Base-by-base conservation (phyloP, 495 filamentous ascomycete genomes). In the Hypoxylon intermedium region DNA sequence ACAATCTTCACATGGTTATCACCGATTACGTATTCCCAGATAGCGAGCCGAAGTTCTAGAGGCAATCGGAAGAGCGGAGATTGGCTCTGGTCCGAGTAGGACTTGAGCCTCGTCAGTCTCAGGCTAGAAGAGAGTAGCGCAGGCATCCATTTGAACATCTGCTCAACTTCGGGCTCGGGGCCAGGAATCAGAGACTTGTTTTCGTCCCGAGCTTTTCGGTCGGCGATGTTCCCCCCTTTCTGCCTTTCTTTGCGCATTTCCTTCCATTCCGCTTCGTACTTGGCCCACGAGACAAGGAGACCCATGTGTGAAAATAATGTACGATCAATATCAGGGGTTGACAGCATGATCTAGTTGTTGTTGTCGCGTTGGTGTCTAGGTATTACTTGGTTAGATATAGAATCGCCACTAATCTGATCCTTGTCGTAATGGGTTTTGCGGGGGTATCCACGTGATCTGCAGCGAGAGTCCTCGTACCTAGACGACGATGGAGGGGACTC, bases 11-110 rank as follows among this genome's bases (percentile, higher is more conserved):
- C 24, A 5, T 42, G 18, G 49, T 42, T 37, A 9, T 15, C 49
- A 11, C 36, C 49, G n/a, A 53, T n/a, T 1, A 18, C 49, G 19
- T 53, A 30, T 23, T 30, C 37, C 49, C 49, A 53, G 12, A 53
- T 42, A 5, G 15, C 24, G 7, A 31, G 13, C 21, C 49, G 1
- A 0, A 53, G 18, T 20, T 42, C 49, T 5, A 26, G 12, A 15
- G 49, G 31, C 12, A 34, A n/a, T n/a, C 12, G 6, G 31, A 34
- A 34, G 31, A 34, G 49, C 26, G 24, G 49, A 16, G 23, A 53
- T 5, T 42, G 19, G n/a, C 9, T 34, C 31, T 34, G 31, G 31
- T 34, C 31, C 31, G 31, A 34, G 31, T 34, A 34, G 9, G 31
- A 34, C 9, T 34, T 34, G 2, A 12, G 5, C 7, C 12, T n/a